Evolutionary conservation across 371 early-diverging fungal genomes (phyloP), one percentile per base, ranked within the genome.

Genomic region (Mortierella polycephala): DNA sequence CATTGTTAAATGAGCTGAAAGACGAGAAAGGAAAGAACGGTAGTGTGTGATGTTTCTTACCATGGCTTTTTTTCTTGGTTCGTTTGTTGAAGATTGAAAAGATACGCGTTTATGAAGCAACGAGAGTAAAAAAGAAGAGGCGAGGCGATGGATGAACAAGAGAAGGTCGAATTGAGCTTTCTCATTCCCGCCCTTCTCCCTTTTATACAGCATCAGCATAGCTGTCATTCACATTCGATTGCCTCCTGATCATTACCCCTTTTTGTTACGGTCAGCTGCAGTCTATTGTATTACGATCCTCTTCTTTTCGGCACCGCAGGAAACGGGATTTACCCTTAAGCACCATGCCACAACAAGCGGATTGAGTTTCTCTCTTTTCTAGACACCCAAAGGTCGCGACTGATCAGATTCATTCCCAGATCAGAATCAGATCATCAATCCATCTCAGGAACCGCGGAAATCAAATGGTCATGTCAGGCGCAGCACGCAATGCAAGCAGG

Each of bases 401-500:
- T 30, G 20, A 57, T 14, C 55, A 57, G 14, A 57, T 40, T 7
- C n/a, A 57, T 10, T 14, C 41, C 23, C 12, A n/a, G 18, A 23
- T 16, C 57, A 9, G 8, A n/a, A 9, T 20, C 9, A 18, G 8
- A 51, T 18, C 51, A 18, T 30, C 30, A 30, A 30, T 30, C 4
- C 30, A 30, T 30, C 30, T 30, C 30, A 20, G 16, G 20, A 49
- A 30, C 16, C 21, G 16, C 37, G 20, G 21, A 23, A 1, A 30
- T 0, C 18, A 49, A 30, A 16, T 2, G 16, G 30, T 47, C 16
- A 63, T 64, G 64, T 55, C 64, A 16, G 46, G 44, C 46, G 55
- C 64, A 2, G 18, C 57, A 18, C 64, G 56, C 40, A 20, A 55
- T 56, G 64, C 64, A 18, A 47, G 18, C 16, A 49, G 62, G 57